Conservation (phyloP, 441 rosid species). For the Flueggea neowawraea region DNA sequence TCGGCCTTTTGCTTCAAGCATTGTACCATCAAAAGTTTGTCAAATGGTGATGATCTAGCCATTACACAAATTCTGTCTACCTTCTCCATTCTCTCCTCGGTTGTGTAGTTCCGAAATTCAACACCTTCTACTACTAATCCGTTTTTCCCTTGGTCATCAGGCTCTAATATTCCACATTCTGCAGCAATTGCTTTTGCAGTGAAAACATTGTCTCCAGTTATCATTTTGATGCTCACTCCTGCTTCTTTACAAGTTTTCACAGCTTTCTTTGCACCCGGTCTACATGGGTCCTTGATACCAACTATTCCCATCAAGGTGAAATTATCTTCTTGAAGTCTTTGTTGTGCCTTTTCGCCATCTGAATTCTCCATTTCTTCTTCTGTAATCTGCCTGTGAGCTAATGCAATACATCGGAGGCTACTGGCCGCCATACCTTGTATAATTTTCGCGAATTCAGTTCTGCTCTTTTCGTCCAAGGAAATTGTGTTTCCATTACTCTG, state of each 20-base stretch:
- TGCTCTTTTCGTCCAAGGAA: slow-evolving; percentile 35
- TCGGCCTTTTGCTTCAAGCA: slow-evolving; percentile 66
- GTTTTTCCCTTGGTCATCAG: slow-evolving; percentile 18
- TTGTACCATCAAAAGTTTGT: slow-evolving; percentile 82
- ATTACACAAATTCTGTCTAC: slow-evolving; percentile 62
- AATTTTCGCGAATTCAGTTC: slow-evolving; percentile 35
- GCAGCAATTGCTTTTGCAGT: slow-evolving; percentile 84
- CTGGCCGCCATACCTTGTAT: slow-evolving; percentile 77
- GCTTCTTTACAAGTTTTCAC: slow-evolving; percentile 61
- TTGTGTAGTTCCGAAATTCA: slow-evolving; percentile 62
- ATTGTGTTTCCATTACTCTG: slow-evolving; percentile 32
- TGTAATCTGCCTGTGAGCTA: slow-evolving; percentile 49
- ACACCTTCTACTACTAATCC: slow-evolving; percentile 58
- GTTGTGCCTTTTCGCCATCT: slow-evolving; percentile 8
- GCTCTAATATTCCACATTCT: slow-evolving; percentile 68
- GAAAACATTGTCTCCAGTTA: slow-evolving; percentile 80
- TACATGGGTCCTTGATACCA: slow-evolving; percentile 76
- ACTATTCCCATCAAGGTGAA: slow-evolving; percentile 60
- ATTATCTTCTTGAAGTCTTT: slow-evolving; percentile 40
- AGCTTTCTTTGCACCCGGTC: slow-evolving; percentile 55
- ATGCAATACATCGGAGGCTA: slow-evolving; percentile 83
- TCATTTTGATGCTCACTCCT: slow-evolving; percentile 71
- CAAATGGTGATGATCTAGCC: slow-evolving; percentile 82
- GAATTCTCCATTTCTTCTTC: slow-evolving; percentile 9
- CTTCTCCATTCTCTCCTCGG: slow-evolving; percentile 43